Evolutionary conservation across 1,284 basidiomycete genomes (phyloP).

Genomic region (Meripilus lineatus): DNA sequence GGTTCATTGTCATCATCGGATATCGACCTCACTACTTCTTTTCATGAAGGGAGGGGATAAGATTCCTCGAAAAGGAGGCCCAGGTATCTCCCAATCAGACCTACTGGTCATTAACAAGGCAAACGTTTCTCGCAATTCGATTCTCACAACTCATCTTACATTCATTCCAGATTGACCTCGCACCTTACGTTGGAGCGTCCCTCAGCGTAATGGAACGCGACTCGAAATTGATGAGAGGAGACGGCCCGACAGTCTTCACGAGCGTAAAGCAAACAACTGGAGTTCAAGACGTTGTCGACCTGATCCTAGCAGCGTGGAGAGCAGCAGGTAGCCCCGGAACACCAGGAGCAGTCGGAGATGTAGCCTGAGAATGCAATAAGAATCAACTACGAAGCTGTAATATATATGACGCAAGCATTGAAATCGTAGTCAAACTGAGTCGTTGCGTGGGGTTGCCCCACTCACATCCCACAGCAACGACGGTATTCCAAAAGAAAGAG

Average conservation of each 20-base stretch:
- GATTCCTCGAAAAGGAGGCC: conserved; percentile 96
- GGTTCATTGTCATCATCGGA: conserved; percentile 1
- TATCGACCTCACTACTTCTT: neutral
- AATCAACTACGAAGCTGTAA: too few species aligned
- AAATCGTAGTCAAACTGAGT: too few species aligned
- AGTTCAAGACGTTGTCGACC: conserved; percentile 77
- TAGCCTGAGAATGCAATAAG: too few species aligned
- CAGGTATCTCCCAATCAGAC: conserved; percentile 95
- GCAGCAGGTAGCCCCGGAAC: conserved; percentile 68
- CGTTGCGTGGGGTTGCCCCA: too few species aligned
- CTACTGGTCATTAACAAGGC: conserved; percentile 95
- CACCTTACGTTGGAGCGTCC: conserved; percentile 89
- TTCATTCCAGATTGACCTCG: conserved; percentile 75
- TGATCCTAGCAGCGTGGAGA: conserved; percentile 86
- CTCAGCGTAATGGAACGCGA: conserved; percentile 95
- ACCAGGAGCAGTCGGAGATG: conserved; percentile 42
- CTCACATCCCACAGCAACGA: too few species aligned
- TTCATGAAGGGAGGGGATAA: conserved; percentile 80
- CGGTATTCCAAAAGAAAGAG: too few species aligned
- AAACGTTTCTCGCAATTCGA: conserved; percentile 10
- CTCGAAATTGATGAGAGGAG: conserved; percentile 88
- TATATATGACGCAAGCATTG: too few species aligned
- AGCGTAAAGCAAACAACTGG: conserved; percentile 81
- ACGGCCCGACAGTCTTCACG: conserved; percentile 91
- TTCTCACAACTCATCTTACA: neutral